phyloP scores from a whole-genome alignment of 805 yeast species.

The Saccharomyces mikatae region DNA sequence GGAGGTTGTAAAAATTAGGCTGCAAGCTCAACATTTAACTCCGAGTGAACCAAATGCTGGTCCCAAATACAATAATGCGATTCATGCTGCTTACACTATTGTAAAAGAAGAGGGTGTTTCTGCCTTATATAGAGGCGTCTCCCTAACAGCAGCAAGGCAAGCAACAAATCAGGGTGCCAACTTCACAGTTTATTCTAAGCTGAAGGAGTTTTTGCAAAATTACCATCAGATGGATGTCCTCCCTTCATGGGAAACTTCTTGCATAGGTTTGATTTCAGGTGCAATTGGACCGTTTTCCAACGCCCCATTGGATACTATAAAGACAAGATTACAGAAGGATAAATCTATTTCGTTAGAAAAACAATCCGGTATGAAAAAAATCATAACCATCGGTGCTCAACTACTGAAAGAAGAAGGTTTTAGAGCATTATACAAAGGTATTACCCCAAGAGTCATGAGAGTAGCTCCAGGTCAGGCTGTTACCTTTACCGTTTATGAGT shows the following conservation, averaged over 20 bases:
- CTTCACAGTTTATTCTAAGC: constrained; percentile 86
- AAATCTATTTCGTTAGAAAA: constrained; percentile 44
- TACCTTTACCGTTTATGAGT: constrained; percentile 93
- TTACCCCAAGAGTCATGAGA: constrained; percentile 97
- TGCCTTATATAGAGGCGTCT: constrained; percentile 88
- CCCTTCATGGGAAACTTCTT: constrained; percentile 91
- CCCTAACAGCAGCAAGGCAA: constrained; percentile 93
- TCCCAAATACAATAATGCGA: constrained; percentile 87
- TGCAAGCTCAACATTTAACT: constrained; percentile 83
- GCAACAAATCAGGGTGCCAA: constrained; percentile 98
- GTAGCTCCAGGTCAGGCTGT: constrained; percentile 99
- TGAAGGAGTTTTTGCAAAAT: constrained; percentile 62
- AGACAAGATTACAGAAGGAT: constrained; percentile 92
- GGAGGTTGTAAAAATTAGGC: constrained; percentile 93
- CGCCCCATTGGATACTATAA: constrained; percentile 95
- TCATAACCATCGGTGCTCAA: constrained; percentile 69
- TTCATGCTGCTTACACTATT: constrained; percentile 79
- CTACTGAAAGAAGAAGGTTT: constrained; percentile 85
- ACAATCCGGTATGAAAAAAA: constrained; percentile 61
- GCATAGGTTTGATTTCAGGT: constrained; percentile 86
- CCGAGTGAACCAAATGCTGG: constrained; percentile 18
- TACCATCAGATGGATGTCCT: constrained; percentile 49
- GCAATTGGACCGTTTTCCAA: constrained; percentile 96
- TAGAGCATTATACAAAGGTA: constrained; percentile 87
- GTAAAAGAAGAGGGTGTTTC: constrained; percentile 84